Evolutionary conservation across 805 yeast genomes (phyloP), one percentile per base, ranked within the genome.

Genomic region (Metschnikowia cerradonensis): DNA sequence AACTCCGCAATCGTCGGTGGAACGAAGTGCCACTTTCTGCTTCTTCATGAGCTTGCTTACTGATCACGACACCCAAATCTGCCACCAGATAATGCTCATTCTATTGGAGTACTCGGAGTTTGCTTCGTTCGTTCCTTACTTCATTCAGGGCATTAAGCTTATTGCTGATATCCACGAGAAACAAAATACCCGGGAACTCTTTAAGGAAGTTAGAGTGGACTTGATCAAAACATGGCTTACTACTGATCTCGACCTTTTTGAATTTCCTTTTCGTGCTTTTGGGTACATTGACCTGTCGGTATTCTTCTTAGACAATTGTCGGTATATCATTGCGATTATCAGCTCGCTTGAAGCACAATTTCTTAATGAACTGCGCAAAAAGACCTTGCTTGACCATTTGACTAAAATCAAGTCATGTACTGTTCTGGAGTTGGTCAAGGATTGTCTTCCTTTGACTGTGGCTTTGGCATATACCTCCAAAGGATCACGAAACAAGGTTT

Each of bases 151-250:
- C 3, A 46, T 78, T 3, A 30, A 31, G 0, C 45, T 47, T 0
- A 62, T 73, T 33, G 62, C 73, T 6, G 4, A 19, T 1, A 23
- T 32, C 4, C 54, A 61, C 36, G 52, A 54, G 0, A 40, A 64
- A 5, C 32, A 45, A 0, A 39, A 48, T 14, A 38, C 64, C 0
- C 53, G 41, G 14, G 46, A 42, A 1, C 50, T 78, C 3, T 75
- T 75, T 53, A 60, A 60, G 44, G 48, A 55, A 11, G 58, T 67
- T 26, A 67, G 62, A 43, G 55, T 68, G 34, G 71, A 70, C 8
- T 59, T 79, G 3, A 60, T 80, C 43, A 73, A 67, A 49, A 65
- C 65, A 19, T 80, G 83, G 83, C 65, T 67, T 60, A 60, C 63
- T n/a, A 67, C 65, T 47, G 62, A 65, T 3, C 42, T 56, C 11